Evolutionary conservation across 495 filamentous ascomycete species (phyloP), one percentile per base, ranked within the genome.

Genomic region (Podospora fimiseda): DNA sequence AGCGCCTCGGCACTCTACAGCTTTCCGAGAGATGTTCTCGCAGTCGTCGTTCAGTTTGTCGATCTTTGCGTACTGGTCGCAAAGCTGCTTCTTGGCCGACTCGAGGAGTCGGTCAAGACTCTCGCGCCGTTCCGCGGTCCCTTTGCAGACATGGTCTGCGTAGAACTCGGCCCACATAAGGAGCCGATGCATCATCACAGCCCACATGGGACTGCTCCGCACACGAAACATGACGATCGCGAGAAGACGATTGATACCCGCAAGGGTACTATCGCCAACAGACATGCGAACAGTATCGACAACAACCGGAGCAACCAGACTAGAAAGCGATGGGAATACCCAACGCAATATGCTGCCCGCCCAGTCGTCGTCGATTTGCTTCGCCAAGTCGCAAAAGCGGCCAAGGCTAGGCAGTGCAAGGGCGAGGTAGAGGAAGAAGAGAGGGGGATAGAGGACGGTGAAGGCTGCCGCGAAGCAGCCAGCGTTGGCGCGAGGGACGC

Each of bases 91-190:
- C 45, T 50, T 18, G 38, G n/a, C 23, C 39, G 36, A 18, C 18
- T 21, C 5, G 27, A 22, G 2, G 9, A 1, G 15, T 13, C 45
- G 38, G 19, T 40, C 27, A 33, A 33, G 38, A 19, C 24, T 23
- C 45, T 55, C 46, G 52, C 0, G 11, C 24, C 3, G 24, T 14
- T 14, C 38, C 23, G 1, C 11, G 24, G 1, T 43, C 44, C 48
- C 44, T 44, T 37, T 40, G 39, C 52, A 55, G 52, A 48, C 23
- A 19, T 13, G 18, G 52, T 55, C 46, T 22, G 24, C 52, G 18
- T 48, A 49, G 45, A 24, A 36, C 23, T 15, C 45, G n/a, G 22
- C 21, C 45, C 16, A 39, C 23, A 9, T 6, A 33, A 50, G 11
- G 39, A 48, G 37, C 18, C 42, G 52, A 5, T 33, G 27, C 27